Evolutionary conservation across 1,284 basidiomycete genomes (phyloP).

Genomic region (Somion occarium): DNA sequence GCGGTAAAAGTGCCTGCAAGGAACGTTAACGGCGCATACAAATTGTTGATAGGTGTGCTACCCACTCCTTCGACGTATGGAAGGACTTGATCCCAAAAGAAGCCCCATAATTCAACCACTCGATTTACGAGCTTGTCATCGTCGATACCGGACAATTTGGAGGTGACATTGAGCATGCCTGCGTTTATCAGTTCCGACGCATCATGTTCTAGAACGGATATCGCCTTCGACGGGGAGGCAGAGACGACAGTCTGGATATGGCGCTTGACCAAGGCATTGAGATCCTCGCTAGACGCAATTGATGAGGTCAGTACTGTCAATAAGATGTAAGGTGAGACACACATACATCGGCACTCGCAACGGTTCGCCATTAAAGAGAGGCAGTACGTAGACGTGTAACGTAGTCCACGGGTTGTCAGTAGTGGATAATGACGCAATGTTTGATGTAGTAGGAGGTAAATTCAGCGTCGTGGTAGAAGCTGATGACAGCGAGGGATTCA

Average conservation of each 20-base stretch:
- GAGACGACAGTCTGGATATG: slow-evolving; percentile 73
- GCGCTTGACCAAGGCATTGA: slow-evolving; percentile 75
- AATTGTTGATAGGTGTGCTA: slow-evolving; percentile 13
- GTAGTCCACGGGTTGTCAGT: slow-evolving; percentile 73
- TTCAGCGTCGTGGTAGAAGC: slow-evolving; percentile 33
- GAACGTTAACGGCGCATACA: not conserved
- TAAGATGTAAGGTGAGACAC: slow-evolving; percentile 21
- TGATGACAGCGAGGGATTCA: slow-evolving; percentile 32
- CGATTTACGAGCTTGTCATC: slow-evolving; percentile 73
- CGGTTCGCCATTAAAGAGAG: slow-evolving; percentile 89
- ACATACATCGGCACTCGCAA: slow-evolving; percentile 91
- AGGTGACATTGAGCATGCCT: slow-evolving; percentile 90
- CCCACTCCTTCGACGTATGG: slow-evolving; percentile 85
- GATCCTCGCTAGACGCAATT: slow-evolving; percentile 69
- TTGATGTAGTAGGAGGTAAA: slow-evolving; percentile 26
- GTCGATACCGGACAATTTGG: slow-evolving; percentile 71
- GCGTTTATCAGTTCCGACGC: slow-evolving; percentile 78
- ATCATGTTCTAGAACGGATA: slow-evolving; percentile 71
- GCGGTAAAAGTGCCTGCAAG: slow-evolving; percentile 62
- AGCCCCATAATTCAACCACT: slow-evolving; percentile 87
- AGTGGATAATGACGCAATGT: slow-evolving; percentile 32
- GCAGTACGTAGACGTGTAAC: slow-evolving; percentile 82
- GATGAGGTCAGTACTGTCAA: not conserved
- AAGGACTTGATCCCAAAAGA: slow-evolving; percentile 92
- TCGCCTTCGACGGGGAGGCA: slow-evolving; percentile 57